Percentiles rank a stretch among this genome's conserved stretches.
These are phyloP conservation scores for Suillus paluster DNA, from an alignment of 768 basidiomycete genomes.

Conservation along the genomic window DNA sequence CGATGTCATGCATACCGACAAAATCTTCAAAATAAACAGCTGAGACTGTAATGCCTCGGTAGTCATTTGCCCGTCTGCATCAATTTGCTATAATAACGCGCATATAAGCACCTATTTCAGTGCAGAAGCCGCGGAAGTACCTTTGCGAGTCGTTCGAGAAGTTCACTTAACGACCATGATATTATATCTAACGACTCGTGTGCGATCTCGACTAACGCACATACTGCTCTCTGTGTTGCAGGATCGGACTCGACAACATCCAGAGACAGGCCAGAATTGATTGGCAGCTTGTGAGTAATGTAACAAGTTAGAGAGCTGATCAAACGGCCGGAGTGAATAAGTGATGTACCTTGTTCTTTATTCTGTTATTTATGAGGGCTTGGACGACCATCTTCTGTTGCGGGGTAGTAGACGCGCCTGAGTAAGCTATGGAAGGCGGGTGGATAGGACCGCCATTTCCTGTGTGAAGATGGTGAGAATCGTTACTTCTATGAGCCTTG, in stretches of 20 bases:
- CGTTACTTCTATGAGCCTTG: conserved; percentile 64
- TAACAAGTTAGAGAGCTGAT: not conserved
- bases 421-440: conserved; percentile 42
- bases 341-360: conserved; percentile 74
- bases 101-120: conserved; percentile 16
- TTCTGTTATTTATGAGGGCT: conserved; percentile 69
- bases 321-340: conserved; percentile 3
- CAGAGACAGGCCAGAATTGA: conserved; percentile 77
- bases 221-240: conserved; percentile 75
- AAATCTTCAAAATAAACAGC: conserved; percentile 81
- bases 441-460: conserved; percentile 35
- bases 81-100: conserved; percentile 50
- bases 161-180: conserved; percentile 74
- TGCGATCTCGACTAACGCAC: conserved; percentile 80
- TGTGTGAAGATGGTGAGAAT: conserved; percentile 53
- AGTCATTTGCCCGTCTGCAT: conserved; percentile 53
- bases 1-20: conserved; percentile 77
- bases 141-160: conserved; percentile 78
- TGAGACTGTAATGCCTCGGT: conserved; percentile 86
- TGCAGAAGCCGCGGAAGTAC: conserved; percentile 43
- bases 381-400: conserved; percentile 80
- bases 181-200: conserved; percentile 80
- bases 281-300: conserved; percentile 65
- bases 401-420: conserved; percentile 50
- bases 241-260: conserved; percentile 76